These are phyloP conservation scores for Brassica cretica DNA, from an alignment of 345 rosid species.

Conservation along the genomic window DNA sequence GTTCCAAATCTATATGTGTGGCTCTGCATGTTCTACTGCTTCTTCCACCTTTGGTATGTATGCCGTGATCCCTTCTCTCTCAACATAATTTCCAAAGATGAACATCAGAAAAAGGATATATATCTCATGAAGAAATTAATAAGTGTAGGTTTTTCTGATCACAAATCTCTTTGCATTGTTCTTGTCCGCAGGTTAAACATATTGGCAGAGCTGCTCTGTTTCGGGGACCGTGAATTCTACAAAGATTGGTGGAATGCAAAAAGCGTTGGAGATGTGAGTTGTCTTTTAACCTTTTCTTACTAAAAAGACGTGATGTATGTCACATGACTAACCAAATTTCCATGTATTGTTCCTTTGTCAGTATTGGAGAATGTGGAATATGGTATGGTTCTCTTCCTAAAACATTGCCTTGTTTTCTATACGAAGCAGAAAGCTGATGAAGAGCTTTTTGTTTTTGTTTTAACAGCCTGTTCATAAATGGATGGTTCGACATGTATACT, in stretches of 20 bases:
- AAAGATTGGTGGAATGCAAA: slow-evolving; percentile 99
- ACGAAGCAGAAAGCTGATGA: slow-evolving; percentile 2
- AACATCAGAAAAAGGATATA: neutral
- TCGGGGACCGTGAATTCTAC: slow-evolving; percentile 97
- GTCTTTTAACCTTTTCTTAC: neutral
- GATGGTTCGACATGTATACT: slow-evolving; percentile 97
- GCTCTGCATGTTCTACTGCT: slow-evolving; percentile 99
- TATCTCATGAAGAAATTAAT: neutral
- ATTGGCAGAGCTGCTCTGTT: slow-evolving; percentile 89
- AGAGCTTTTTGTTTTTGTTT: slow-evolving; percentile 24
- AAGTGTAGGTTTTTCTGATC: neutral
- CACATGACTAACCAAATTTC: slow-evolving; percentile 19
- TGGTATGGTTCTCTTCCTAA: slow-evolving; percentile 64
- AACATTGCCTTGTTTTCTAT: neutral
- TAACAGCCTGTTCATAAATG: slow-evolving; percentile 99
- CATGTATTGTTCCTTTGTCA: slow-evolving; percentile 43
- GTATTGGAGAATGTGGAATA: slow-evolving; percentile 99
- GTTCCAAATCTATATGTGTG: slow-evolving; percentile 93
- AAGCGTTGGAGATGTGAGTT: slow-evolving; percentile 85
- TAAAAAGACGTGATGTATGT: neutral
- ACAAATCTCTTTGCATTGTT: slow-evolving; percentile 8
- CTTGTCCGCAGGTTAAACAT: slow-evolving; percentile 77
- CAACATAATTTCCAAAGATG: neutral
- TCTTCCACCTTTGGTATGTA: slow-evolving; percentile 88
- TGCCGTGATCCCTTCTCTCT: slow-evolving; percentile 26